Conservation (phyloP, 1,139 yeast genomes). For the Kazachstania sp. region DNA sequence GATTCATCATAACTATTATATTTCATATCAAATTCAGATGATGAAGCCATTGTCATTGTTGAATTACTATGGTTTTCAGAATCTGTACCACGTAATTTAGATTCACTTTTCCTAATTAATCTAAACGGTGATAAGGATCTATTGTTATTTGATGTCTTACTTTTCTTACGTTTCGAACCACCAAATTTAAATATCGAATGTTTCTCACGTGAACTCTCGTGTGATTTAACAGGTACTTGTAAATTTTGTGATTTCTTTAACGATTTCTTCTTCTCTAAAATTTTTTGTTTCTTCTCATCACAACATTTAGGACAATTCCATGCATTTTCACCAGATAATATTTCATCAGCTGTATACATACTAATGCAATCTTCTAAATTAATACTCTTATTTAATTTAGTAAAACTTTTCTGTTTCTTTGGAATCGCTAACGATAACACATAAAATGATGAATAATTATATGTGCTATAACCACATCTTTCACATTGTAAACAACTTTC, state of each 20-base stretch:
- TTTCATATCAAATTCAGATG: constrained; percentile 1
- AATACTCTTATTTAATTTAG: constrained; percentile 30
- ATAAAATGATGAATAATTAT: constrained; percentile 52
- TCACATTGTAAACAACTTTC: constrained; percentile 56
- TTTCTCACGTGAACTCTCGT: constrained; percentile 9
- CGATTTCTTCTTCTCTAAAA: not conserved
- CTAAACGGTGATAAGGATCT: constrained; percentile 25
- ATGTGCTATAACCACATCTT: constrained; percentile 53
- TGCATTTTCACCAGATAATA: constrained; percentile 62
- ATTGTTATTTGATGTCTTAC: constrained; percentile 3
- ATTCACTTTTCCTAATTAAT: constrained; percentile 9
- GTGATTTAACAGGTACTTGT: constrained; percentile 20
- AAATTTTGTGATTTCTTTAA: not conserved
- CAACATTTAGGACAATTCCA: constrained; percentile 74
- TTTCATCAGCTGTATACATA: constrained; percentile 60
- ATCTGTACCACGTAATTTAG: not conserved
- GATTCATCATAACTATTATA: constrained; percentile 1
- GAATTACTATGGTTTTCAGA: not conserved
- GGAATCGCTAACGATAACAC: constrained; percentile 66
- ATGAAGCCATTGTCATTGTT: not conserved
- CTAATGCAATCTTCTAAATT: constrained; percentile 55
- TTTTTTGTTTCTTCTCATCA: constrained; percentile 19
- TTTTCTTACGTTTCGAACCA: constrained; percentile 1
- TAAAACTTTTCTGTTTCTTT: constrained; percentile 24
- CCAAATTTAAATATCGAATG: constrained; percentile 7